Base-by-base conservation (phyloP, 2,329 filamentous ascomycete genomes). In the Septoria linicola region DNA sequence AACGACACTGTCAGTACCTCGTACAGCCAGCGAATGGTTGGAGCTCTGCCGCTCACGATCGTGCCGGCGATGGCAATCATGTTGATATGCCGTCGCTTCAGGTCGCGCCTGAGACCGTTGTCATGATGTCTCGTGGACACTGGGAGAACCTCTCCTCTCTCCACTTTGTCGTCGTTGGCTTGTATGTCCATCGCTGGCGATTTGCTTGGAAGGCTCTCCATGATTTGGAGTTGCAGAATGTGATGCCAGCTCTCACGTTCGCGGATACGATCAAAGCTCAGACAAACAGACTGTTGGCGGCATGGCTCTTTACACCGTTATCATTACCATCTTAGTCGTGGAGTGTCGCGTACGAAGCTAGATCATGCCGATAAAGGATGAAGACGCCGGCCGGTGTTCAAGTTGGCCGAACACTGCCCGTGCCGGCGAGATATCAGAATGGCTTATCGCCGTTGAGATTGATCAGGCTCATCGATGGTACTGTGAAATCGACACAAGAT, bases 31-130 rank as follows among this genome's bases (percentile, higher is more conserved):
- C 8, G 16, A 31, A 6, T 5, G 40, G 13, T n/a, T 4, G 8
- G 17, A 6, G 3, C 16, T 8, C 13, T 21, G 11, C 2, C 4
- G 1, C 3, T n/a, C 31, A 42, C 54, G 42, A 65, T 65, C 27
- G 60, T 55, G n/a, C 63, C 63, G 8, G 56, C 62, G 8, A 63
- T 50, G 1, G 60, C 58, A 7, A 59, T 62, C 52, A 62, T 58
- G 16, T 58, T 56, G 52, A 63, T 60, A 34, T 64, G 61, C 5
- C 59, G 41, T 11, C 54, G 51, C 19, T 62, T 36, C 10, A 63
- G 39, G 8, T 59, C 58, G 20, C 61, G 37, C 25, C 43, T 48
- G 27, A 54, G 41, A 2, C 25, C 41, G 11, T 32, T 37, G 7
- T 45, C 14, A 8, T 32, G 25, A 16, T 36, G 11, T 8, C 11